A percentile compares a stretch with the other conserved stretches of the same genome.
These are phyloP conservation scores for Paramecium primaurelia DNA, from an alignment of 73 alveolate species.

Conservation along the genomic window DNA sequence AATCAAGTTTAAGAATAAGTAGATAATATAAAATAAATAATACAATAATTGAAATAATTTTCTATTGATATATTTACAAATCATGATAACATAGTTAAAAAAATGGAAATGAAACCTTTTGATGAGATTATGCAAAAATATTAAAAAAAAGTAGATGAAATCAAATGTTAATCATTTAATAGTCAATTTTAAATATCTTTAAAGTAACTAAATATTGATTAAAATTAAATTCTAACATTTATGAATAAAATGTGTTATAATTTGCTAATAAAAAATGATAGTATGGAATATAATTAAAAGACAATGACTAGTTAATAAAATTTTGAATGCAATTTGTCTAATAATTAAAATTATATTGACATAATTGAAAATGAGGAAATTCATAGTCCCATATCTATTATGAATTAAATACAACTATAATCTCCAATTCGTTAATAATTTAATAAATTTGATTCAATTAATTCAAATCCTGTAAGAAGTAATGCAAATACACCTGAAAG, in stretches of 20 bases:
- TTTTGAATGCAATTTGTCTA: neutral
- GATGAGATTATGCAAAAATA: slow-evolving; percentile 29
- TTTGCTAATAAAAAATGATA: neutral
- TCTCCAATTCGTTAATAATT: neutral
- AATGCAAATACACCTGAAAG: slow-evolving; percentile 40
- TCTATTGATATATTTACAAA: neutral
- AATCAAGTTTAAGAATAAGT: neutral
- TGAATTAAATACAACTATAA: neutral
- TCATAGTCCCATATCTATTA: neutral
- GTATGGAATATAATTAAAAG: neutral
- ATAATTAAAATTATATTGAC: neutral
- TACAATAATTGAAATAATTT: neutral
- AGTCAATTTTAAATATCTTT: neutral
- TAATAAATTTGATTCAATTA: neutral
- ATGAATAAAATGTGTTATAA: slow-evolving; percentile 45
- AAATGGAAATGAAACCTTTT: slow-evolving; percentile 50
- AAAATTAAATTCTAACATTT: neutral
- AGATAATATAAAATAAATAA: neutral
- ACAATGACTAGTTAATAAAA: neutral
- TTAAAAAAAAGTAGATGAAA: slow-evolving; percentile 1
- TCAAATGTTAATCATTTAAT: neutral
- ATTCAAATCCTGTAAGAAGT: neutral
- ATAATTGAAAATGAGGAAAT: neutral
- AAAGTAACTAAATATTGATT: neutral
- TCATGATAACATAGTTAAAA: slow-evolving; percentile 48